Evolutionary conservation across 2,329 filamentous ascomycete genomes (phyloP), one percentile per base, ranked within the genome.

Genomic region (Colletotrichum sp.): DNA sequence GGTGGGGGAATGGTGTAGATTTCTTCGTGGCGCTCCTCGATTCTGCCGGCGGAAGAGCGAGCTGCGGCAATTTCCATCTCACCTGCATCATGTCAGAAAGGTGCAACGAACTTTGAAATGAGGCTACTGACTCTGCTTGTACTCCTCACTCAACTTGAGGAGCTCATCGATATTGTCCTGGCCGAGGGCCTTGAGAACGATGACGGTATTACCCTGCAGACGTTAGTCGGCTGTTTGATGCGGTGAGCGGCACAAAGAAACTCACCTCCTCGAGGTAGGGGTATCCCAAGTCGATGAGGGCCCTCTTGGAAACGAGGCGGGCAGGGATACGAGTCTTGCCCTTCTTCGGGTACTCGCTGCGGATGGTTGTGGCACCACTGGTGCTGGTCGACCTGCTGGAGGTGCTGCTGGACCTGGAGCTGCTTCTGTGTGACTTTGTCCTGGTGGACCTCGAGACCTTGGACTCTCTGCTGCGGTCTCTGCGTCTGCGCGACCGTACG

Each of bases 91-190:
- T 18, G 21, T 75, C 5, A 34, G 68, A 81, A 57, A 78, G 55
- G 21, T 18, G n/a, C n/a, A 6, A 16, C 8, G 21, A 32, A 8
- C n/a, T 18, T 13, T 12, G 7, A 13, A 16, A 4, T 5, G 13
- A n/a, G 16, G 1, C 8, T 3, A 55, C 30, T 32, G 80, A 91
- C 90, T 88, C 81, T 90, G 90, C 82, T 90, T 93, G 85, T 95
- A 96, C 36, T 94, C 92, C 81, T 96, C 94, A 84, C 95, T 98
- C 66, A 96, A 88, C 80, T 92, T 94, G 80, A 98, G 94, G 60
- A 98, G 89, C 81, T 98, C 94, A 80, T 98, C 96, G 78, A 98
- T 98, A 80, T 98, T 95, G 21, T 96, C 92, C 80, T 98, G 96
- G 18, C 95, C 95, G 7, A 99, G 89, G 12, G 96, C 96, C 82